phyloP scores from a whole-genome alignment of 768 basidiomycete species.

The Boletales sp. region DNA sequence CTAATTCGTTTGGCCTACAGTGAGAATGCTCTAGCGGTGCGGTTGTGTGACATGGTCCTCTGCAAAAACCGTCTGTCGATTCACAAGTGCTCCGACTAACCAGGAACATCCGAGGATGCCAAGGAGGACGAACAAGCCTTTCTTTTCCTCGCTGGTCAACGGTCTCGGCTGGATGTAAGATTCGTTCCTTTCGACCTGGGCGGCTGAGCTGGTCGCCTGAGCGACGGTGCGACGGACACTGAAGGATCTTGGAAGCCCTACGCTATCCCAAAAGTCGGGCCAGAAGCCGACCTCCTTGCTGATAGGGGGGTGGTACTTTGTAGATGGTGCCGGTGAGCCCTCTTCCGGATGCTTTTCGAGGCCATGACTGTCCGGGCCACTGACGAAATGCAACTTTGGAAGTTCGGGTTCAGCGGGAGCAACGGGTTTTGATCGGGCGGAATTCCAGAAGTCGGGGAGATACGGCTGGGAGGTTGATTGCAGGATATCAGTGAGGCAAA shows the following conservation, averaged over 20 bases:
- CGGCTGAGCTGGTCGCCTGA: slow-evolving; percentile 8
- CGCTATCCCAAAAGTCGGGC: slow-evolving; percentile 36
- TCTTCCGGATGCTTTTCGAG: slow-evolving; percentile 44
- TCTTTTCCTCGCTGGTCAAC: slow-evolving; percentile 42
- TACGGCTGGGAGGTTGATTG: slow-evolving; percentile 43
- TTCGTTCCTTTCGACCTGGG: slow-evolving; percentile 11
- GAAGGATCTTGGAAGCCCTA: slow-evolving; percentile 34
- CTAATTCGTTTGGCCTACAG: not conserved
- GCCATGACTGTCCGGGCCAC: slow-evolving; percentile 43
- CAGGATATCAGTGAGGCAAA: slow-evolving; percentile 6
- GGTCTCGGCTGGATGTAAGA: slow-evolving; percentile 25
- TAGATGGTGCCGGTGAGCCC: not conserved
- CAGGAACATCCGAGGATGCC: slow-evolving; percentile 50
- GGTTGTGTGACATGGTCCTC: slow-evolving; percentile 9
- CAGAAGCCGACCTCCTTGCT: slow-evolving; percentile 22
- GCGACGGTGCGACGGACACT: slow-evolving; percentile 17
- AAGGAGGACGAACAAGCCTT: slow-evolving; percentile 46
- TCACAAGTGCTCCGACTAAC: slow-evolving; percentile 37
- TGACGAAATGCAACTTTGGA: slow-evolving; percentile 52
- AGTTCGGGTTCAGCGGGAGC: slow-evolving; percentile 21
- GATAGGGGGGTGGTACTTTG: slow-evolving; percentile 9
- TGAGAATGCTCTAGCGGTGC: slow-evolving; percentile 12
- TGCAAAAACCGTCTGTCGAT: slow-evolving; percentile 6
- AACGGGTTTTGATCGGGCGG: slow-evolving; percentile 37
- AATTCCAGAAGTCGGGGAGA: slow-evolving; percentile 56